phyloP scores from a whole-genome alignment of 495 filamentous ascomycete species.

The Tuber indicum region DNA sequence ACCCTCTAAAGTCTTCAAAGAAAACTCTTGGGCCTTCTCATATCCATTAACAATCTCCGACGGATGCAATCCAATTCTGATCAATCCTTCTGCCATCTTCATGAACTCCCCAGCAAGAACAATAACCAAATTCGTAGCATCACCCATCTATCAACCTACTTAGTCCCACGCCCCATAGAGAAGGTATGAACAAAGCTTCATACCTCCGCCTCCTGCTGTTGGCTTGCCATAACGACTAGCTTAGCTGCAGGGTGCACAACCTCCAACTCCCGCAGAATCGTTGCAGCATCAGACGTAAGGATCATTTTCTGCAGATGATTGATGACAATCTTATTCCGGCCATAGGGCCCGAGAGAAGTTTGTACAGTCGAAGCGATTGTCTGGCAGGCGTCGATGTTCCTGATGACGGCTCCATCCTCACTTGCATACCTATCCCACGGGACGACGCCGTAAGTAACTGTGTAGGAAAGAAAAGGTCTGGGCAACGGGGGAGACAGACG shows the following conservation, averaged over 20 bases:
- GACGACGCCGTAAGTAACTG: constrained; percentile 11
- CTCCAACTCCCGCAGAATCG: constrained; percentile 93
- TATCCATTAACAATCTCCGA: constrained; percentile 94
- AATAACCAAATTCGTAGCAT: constrained; percentile 97
- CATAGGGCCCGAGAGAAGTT: constrained; percentile 93
- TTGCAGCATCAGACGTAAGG: constrained; percentile 93
- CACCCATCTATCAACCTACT: constrained; percentile 61
- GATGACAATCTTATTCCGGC: constrained; percentile 99
- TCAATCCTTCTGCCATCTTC: constrained; percentile 92
- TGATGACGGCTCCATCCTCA: constrained; percentile 96
- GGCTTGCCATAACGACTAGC: constrained; percentile 96
- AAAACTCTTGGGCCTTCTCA: constrained; percentile 85
- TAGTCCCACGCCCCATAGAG: not conserved
- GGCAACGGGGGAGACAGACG: constrained; percentile 52
- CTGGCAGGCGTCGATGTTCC: constrained; percentile 97
- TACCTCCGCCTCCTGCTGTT: constrained; percentile 89
- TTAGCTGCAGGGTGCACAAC: constrained; percentile 98
- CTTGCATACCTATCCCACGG: constrained; percentile 69
- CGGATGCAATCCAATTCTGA: constrained; percentile 92
- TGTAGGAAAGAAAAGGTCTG: constrained; percentile 20
- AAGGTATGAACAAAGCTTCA: constrained; percentile 4
- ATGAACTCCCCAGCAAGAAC: constrained; percentile 91
- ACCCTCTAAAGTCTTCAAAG: constrained; percentile 75
- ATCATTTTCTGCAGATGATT: constrained; percentile 99
- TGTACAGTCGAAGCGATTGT: constrained; percentile 93